Evolutionary conservation across 805 yeast genomes (phyloP), one percentile per base, ranked within the genome.

Genomic region (Saccharomycopsis capsularis): DNA sequence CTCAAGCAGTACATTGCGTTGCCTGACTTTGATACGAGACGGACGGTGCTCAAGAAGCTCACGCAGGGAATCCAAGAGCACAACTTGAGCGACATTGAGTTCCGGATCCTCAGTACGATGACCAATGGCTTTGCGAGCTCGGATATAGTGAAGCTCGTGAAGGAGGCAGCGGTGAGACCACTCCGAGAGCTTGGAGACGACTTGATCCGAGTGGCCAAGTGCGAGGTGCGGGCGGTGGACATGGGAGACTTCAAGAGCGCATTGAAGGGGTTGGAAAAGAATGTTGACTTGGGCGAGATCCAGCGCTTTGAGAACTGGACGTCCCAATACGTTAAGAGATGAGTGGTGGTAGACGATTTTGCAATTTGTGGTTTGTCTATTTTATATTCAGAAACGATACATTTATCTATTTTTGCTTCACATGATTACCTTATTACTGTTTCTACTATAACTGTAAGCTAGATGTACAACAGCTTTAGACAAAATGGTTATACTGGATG

Each of bases 121-220:
- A 89, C 98, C 0, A 79, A 80, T 4, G 91, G 87, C 0, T 88
- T 81, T 64, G 85, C 95, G n/a, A 96, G 96, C 2, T 82, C 93
- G 56, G 99, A 91, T 65, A 75, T 91, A 39, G 89, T 97, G 0
- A 90, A 96, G 1, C 66, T 91, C 52, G 95, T 97, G 1, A 93
- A 90, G 64, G 97, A 91, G 63, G 95, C 96, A 2, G 97, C 99
- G 1, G 90, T 91, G 97, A 96, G 96, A 1, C 98, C 99, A 1
- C 69, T 93, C 34, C 73, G 99, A 55, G 83, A 88, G 37, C 68
- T 91, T 22, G 97, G 98, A 1, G 97, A 91, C 51, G 80, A 82
- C 41, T 34, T 46, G n/a, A 30, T 46, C 6, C 67, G 71, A 38
- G 75, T 79, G 0, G 72, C 86, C 1, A 80, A 87, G 32, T 86